These are phyloP conservation scores for Moesziomyces sp. DNA, from an alignment of 1,284 basidiomycete genomes.

Conservation along the genomic window DNA sequence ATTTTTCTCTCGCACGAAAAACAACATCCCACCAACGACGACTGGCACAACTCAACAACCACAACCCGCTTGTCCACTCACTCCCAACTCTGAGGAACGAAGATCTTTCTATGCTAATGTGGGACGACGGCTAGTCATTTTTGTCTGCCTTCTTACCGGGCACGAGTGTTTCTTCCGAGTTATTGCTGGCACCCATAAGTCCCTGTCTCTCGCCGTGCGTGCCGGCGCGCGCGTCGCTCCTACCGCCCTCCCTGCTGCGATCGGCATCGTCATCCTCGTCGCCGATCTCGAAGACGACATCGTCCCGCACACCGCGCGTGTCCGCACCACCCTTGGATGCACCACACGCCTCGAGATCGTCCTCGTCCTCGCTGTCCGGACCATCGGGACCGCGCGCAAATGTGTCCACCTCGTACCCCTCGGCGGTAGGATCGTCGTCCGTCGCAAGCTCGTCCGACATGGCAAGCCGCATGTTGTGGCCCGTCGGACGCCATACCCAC, in stretches of 20 bases:
- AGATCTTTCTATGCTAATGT: background rate
- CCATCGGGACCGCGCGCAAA: conserved; percentile 46
- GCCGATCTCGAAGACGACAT: conserved; percentile 59
- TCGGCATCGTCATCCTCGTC: conserved; percentile 55
- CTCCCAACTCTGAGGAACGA: no score
- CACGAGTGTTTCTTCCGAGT: conserved; percentile 52
- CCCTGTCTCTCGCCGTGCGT: conserved; percentile 33
- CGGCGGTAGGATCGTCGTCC: conserved; percentile 84
- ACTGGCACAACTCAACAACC: conserved; percentile 1
- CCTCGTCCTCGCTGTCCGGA: conserved; percentile 50
- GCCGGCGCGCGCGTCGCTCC: background rate
- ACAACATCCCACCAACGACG: background rate
- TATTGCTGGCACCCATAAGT: conserved; percentile 36
- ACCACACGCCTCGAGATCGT: conserved; percentile 38
- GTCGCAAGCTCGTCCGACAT: conserved; percentile 72
- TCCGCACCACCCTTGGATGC: conserved; percentile 7
- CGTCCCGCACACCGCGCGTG: conserved; percentile 10
- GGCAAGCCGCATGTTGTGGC: conserved; percentile 80
- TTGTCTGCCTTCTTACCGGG: conserved; percentile 37
- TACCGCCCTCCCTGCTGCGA: conserved; percentile 12
- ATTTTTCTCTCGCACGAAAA: conserved; percentile 17
- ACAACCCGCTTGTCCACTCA: background rate
- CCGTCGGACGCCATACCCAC: conserved; percentile 92
- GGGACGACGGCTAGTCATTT: conserved; percentile 17
- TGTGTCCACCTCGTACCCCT: conserved; percentile 82